Evolutionary conservation across 306 rosid species (phyloP).

Genomic region (Potentilla sterilis): DNA sequence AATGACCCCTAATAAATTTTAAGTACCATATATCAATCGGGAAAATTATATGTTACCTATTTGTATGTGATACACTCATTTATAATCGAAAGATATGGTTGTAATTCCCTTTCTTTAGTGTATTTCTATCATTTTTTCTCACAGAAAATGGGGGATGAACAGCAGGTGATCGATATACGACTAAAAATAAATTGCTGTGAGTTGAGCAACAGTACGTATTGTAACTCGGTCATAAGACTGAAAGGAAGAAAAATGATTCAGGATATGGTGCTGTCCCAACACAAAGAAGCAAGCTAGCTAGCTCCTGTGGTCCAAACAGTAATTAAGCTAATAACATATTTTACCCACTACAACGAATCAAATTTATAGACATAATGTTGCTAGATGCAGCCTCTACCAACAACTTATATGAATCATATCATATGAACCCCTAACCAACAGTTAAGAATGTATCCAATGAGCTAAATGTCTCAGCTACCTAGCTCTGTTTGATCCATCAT

Average conservation of each 20-base stretch:
- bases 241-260: neutral
- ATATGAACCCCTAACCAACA: neutral
- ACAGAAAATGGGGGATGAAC: neutral
- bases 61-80: no score
- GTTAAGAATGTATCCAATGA: neutral
- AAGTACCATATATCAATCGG: neutral
- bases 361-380: neutral
- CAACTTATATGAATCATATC: neutral
- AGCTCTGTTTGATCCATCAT: neutral
- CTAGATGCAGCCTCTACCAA: neutral
- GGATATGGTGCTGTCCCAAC: slow-evolving; percentile 9
- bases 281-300: neutral
- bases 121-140: neutral
- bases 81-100: no score
- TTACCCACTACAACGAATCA: neutral
- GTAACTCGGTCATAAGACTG: neutral
- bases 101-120: no score
- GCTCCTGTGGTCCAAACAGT: slow-evolving; percentile 8
- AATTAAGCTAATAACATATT: neutral
- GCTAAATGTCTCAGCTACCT: neutral
- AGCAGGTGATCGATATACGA: neutral
- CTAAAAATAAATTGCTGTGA: neutral
- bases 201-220: no score
- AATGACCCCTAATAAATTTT: slow-evolving; percentile 6
- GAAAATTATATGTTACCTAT: no score